Base-by-base conservation (phyloP, 352 stramenopile species). In the Globisporangium spiculum region DNA sequence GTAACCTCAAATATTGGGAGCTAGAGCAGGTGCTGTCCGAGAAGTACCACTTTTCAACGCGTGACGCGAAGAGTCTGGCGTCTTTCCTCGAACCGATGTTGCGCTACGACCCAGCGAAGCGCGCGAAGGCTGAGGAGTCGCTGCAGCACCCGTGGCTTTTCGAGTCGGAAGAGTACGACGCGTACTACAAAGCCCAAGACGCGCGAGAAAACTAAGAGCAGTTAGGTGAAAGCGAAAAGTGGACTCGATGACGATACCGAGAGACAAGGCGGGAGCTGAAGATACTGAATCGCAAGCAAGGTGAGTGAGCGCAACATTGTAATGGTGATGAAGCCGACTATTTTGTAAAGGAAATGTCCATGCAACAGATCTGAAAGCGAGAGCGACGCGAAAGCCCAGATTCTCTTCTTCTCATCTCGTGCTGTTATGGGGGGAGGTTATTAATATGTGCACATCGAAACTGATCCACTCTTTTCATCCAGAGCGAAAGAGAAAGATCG, bases 1-100 rank as follows among this genome's bases (percentile, higher is more conserved):
- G 97, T 62, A 97, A 96, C 60, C 87, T 99, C 26, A 99, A 99
- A 71, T 99, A 96, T 68, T 99, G 97, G 97, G 92, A 92, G 20
- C 82, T 99, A 14, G 89, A 98, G 60, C 85, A 98, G 64, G 97
- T 99, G 32, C 71, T 99, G n/a, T 74, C 84, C 6, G 96, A 99
- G 67, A 99, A 99, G 75, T 99, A 99, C 70, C 83, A 97, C 54
- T 98, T 99, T 71, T 53, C 75, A 0, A 75, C 74, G 26, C 74
- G 82, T 34, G 96, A 98, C 20, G 97, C 97, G 3, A 72, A 94
- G 27, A 83, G 80, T 44, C 82, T 99, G 16, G 86, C 92, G 52
- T 92, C 93, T 58, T 99, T 99, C 68, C 80, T 99, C 34, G 80
- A 88, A 30, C 93, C 92, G 5, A 98, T 99, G 88, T 81, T 99